Evolutionary conservation across 371 early-diverging fungal species (phyloP), one percentile per base, ranked within the genome.

Genomic region (Mortierella sp.): DNA sequence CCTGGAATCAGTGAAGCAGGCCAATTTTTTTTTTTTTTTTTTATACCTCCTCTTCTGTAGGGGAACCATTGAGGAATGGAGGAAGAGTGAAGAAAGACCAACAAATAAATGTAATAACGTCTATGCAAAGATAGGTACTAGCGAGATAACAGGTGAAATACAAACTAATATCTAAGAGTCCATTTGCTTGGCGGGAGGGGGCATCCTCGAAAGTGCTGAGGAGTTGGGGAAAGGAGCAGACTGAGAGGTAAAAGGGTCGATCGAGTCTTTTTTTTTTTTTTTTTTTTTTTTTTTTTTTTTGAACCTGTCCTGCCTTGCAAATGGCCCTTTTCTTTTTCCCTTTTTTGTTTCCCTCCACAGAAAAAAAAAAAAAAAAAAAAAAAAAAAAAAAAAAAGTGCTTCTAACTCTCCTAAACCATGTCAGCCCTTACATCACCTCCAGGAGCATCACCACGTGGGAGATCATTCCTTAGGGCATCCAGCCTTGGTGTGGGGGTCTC

Each of bases 381-480:
- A n/a, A n/a, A n/a, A n/a, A n/a, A n/a, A n/a, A n/a, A n/a, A 37
- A 37, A 37, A 5, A 5, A 37, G 37, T 37, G 37, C 3, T 37
- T 3, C 37, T 19, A 23, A 7, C 21, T 19, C 23, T 12, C 18
- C 26, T 53, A 19, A 26, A 53, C 53, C 53, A 53, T 53, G 53
- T 53, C 53, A 21, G 18, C 23, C 11, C 72, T 66, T 62, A 66
- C 72, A 58, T 72, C 67, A 19, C 63, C 69, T 4, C 74, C 63
- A 14, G 67, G 74, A 45, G 64, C 37, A n/a, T 73, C 68, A 14
- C 45, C 45, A 2, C 59, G 59, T 6, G 60, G 60, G 23, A 46
- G 16, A 25, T 51, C 62, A 9, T 15, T 52, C 30, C 72, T 66
- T 7, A 59, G 57, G 12, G 52, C 51, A 57, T 74, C 70, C 11